These are phyloP conservation scores for Escovopsis sp. DNA, from an alignment of 2,329 filamentous ascomycete genomes.

Conservation along the genomic window DNA sequence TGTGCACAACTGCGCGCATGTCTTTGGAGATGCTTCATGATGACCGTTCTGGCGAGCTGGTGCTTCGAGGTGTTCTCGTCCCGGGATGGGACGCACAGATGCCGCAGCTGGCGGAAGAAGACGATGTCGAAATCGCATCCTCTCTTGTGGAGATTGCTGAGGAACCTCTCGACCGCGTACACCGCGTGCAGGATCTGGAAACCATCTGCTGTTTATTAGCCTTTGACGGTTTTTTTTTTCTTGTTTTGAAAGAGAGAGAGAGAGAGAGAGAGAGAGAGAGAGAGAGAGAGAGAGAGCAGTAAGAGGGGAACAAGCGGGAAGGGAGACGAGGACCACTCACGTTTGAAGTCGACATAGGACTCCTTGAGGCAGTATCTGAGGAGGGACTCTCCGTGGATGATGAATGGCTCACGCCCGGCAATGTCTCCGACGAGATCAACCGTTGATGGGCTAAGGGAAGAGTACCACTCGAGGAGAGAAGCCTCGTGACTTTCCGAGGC, in stretches of 20 bases:
- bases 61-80: constrained; percentile 30
- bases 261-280: too few relatives aligned
- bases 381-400: constrained; percentile 61
- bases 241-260: too few relatives aligned
- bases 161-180: constrained; percentile 52
- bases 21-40: constrained; percentile 46
- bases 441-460: constrained; percentile 11
- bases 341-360: constrained; percentile 46
- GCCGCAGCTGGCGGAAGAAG: constrained; percentile 47
- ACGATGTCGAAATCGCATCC: constrained; percentile 58
- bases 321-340: constrained; percentile 14
- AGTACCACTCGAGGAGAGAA: constrained; percentile 2
- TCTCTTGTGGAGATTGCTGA: constrained; percentile 42
- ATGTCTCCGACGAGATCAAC: constrained; percentile 63
- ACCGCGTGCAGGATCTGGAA: constrained; percentile 60
- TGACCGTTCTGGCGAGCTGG: constrained; percentile 43
- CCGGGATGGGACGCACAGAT: constrained; percentile 37
- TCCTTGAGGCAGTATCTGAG: constrained; percentile 49
- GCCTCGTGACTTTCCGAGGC: too few relatives aligned
- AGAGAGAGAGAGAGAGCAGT: too few relatives aligned
- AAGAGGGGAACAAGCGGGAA: not conserved
- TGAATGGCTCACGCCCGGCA: constrained; percentile 57
- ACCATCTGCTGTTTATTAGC: constrained; percentile 27
- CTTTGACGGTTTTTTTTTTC: not conserved
- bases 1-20: constrained; percentile 6